A percentile compares a stretch with the other conserved stretches of the same genome.
Evolutionary conservation across 805 yeast species (phyloP).

Genomic region (Ascoidea asiatica): DNA sequence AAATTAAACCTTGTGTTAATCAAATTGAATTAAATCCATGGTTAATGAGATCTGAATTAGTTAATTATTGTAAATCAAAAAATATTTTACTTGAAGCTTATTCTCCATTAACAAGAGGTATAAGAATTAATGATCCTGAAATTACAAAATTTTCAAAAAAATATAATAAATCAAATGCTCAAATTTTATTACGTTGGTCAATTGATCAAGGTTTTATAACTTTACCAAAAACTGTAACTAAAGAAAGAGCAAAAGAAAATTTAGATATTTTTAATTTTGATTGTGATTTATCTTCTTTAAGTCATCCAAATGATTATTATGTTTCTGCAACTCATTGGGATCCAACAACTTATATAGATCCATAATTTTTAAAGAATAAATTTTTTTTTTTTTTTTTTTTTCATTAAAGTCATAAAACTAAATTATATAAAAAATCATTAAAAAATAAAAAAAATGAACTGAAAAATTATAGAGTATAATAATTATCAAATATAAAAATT

Average conservation of each 20-base stretch:
- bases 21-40: conserved; percentile 45
- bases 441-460: no score
- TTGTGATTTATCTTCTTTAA: conserved; percentile 17
- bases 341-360: no score
- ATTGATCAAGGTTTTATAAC: conserved; percentile 43
- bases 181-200: conserved; percentile 46
- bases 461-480: no score
- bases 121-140: conserved; percentile 28
- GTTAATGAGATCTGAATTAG: conserved; percentile 27
- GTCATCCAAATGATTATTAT: conserved; percentile 23
- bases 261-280: conserved; percentile 24
- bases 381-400: no score
- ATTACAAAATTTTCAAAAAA: conserved; percentile 27
- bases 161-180: conserved; percentile 30
- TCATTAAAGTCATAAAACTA: no score
- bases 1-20: conserved; percentile 36
- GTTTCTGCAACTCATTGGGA: conserved; percentile 22
- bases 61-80: conserved; percentile 27
- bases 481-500: no score
- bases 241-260: conserved; percentile 25
- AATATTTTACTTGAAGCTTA: conserved; percentile 46
- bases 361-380: no score
- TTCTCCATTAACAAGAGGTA: conserved; percentile 50
- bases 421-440: no score
- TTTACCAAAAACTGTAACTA: conserved; percentile 31